Conservation (phyloP, 106 monocot species). For the Platanthera zijinensis region DNA sequence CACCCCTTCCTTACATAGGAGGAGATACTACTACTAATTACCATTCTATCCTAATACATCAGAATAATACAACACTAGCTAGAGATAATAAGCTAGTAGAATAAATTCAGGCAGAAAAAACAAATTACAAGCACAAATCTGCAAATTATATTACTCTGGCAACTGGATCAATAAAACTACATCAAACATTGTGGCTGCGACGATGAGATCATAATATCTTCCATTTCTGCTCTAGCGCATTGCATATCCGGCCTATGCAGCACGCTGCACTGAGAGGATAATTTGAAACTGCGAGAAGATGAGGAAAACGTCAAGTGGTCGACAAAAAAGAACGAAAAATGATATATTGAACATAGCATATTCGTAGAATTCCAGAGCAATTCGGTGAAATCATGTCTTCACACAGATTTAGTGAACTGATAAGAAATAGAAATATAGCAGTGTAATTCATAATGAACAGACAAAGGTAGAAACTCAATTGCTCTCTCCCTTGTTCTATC, state of each 20-base stretch:
- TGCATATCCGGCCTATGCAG: slow-evolving; percentile 55
- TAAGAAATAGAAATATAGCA: too few relatives aligned
- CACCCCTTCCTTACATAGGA: too few relatives aligned
- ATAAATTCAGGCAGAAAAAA: background rate
- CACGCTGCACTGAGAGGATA: slow-evolving; percentile 71
- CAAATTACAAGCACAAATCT: background rate
- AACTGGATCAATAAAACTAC: background rate
- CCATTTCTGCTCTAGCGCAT: slow-evolving; percentile 62
- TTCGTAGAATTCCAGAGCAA: too few relatives aligned
- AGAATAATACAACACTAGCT: too few relatives aligned
- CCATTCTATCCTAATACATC: background rate
- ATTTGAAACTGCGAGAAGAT: slow-evolving; percentile 41
- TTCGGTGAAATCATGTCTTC: too few relatives aligned
- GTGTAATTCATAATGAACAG: too few relatives aligned
- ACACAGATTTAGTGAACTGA: too few relatives aligned
- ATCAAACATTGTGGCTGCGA: background rate
- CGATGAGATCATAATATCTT: slow-evolving; percentile 26
- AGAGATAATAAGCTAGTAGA: background rate
- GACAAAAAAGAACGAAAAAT: background rate
- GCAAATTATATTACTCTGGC: background rate
- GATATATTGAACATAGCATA: too few relatives aligned
- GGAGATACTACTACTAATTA: too few relatives aligned
- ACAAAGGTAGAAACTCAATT: too few relatives aligned
- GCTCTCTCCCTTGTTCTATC: too few relatives aligned
- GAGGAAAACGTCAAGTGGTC: background rate